Conservation (phyloP, 306 rosid genomes). For the Pachyrhizus erosus region DNA sequence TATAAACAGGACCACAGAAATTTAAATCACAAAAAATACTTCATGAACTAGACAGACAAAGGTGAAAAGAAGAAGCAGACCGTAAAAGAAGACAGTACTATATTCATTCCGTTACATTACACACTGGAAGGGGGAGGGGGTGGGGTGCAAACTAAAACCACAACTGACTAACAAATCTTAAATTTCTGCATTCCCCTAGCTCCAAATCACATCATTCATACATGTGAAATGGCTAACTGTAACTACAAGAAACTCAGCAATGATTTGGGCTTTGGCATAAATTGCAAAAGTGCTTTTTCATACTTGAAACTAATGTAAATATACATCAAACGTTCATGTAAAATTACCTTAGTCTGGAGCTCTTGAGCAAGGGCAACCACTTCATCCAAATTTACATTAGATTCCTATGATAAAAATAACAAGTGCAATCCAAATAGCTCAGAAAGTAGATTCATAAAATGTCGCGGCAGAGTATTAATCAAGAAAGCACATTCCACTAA, state of each 20-base stretch:
- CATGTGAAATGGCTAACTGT: not conserved
- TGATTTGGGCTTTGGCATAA: not conserved
- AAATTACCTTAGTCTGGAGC: conserved; percentile 84
- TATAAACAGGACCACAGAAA: not conserved
- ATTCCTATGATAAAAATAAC: conserved; percentile 60
- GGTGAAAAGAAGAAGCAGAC: not conserved
- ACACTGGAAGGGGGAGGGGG: not conserved
- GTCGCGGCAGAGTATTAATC: conserved; percentile 14
- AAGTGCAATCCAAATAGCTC: conserved; percentile 38
- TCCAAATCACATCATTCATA: conserved; percentile 2
- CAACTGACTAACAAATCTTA: not conserved
- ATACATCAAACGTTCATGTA: conserved; percentile 7
- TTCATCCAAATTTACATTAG: conserved; percentile 92
- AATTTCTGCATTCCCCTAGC: conserved; percentile 15
- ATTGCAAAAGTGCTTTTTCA: not conserved
- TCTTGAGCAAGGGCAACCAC: conserved; percentile 88
- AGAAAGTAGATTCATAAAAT: conserved; percentile 7
- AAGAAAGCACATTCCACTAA: conserved; percentile 4
- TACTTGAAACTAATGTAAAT: not conserved
- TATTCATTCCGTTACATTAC: not conserved
- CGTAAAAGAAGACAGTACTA: too few species aligned
- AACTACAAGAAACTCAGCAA: not conserved
- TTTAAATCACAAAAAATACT: not conserved
- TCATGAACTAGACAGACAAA: not conserved
- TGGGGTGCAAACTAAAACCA: conserved; percentile 8